Conservation (phyloP, 352 stramenopile genomes). For the Lagenidium giganteum region DNA sequence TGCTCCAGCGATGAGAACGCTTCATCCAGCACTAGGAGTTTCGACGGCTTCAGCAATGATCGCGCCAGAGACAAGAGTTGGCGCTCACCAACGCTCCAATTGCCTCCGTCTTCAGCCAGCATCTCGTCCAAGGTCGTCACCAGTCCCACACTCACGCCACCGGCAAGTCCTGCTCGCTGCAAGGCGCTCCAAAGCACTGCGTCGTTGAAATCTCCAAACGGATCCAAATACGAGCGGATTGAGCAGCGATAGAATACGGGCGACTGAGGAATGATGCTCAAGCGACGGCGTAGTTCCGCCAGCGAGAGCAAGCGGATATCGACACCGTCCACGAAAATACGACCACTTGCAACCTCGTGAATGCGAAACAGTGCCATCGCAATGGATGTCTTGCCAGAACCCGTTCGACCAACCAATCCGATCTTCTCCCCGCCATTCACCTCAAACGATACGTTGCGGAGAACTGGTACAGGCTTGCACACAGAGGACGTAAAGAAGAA, state of each 20-base stretch:
- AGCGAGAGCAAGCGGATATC: conserved; percentile 31
- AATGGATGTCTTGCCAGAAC: conserved; percentile 25
- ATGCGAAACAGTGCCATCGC: conserved; percentile 28
- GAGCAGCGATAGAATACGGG: conserved; percentile 85
- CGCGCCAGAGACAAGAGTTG: conserved; percentile 93
- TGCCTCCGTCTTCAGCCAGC: conserved; percentile 85
- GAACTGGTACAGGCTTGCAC: conserved; percentile 13
- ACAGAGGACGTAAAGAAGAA: too few species aligned
- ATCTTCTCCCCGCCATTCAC: conserved; percentile 17
- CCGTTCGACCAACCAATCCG: conserved; percentile 23
- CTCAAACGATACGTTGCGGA: conserved; percentile 15
- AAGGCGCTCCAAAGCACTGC: conserved; percentile 18
- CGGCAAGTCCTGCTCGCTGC: conserved; percentile 12
- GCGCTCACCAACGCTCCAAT: conserved; percentile 91
- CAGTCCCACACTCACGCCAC: conserved; percentile 3
- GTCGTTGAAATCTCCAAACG: conserved; percentile 58
- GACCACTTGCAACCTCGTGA: conserved; percentile 20
- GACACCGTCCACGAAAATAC: conserved; percentile 80
- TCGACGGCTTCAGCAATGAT: conserved; percentile 78
- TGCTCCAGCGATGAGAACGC: conserved; percentile 87
- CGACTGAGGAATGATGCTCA: conserved; percentile 65
- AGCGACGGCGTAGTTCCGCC: conserved; percentile 3
- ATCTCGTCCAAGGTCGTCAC: conserved; percentile 55
- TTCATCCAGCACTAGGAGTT: conserved; percentile 90
- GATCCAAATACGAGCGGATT: conserved; percentile 86